These are phyloP conservation scores for Alopecurus myosuroides DNA, from an alignment of 176 grass and related monocot species.

Conservation along the genomic window DNA sequence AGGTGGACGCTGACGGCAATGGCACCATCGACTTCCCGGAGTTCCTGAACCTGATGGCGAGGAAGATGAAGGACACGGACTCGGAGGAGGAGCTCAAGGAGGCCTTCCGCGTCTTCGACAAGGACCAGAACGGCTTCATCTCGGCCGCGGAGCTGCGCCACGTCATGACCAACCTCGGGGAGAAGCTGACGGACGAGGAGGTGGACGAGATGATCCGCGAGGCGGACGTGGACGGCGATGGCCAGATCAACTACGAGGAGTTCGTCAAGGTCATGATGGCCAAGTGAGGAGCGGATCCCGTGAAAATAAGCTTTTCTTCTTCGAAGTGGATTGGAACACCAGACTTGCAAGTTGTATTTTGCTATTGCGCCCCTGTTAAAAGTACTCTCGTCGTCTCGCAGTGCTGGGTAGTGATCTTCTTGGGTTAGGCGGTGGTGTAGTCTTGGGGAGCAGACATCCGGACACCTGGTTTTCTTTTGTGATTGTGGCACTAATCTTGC, in stretches of 20 bases:
- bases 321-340: conserved; percentile 1
- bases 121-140: conserved; percentile 79
- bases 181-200: conserved; percentile 68
- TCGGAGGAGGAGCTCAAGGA: conserved; percentile 79
- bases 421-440: conserved; percentile 42
- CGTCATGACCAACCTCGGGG: conserved; percentile 74
- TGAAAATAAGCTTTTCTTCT: conserved; percentile 29
- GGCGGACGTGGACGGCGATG: conserved; percentile 59
- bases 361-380: conserved; percentile 12
- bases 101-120: conserved; percentile 68
- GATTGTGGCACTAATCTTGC: conserved; percentile 36
- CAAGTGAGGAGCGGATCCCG: conserved; percentile 45
- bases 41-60: conserved; percentile 73
- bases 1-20: conserved; percentile 71
- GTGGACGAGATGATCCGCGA: conserved; percentile 72
- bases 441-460: conserved; percentile 21
- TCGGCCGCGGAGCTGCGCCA: conserved; percentile 76
- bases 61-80: conserved; percentile 73
- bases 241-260: conserved; percentile 77
- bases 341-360: conserved; percentile 28
- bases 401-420: conserved; percentile 29
- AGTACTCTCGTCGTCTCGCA: neutral
- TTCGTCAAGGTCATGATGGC: conserved; percentile 81
- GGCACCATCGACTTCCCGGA: conserved; percentile 73
- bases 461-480: conserved; percentile 38